Evolutionary conservation across 495 filamentous ascomycete genomes (phyloP), one percentile per base, ranked within the genome.

Genomic region (Aspergillus haitiensis): DNA sequence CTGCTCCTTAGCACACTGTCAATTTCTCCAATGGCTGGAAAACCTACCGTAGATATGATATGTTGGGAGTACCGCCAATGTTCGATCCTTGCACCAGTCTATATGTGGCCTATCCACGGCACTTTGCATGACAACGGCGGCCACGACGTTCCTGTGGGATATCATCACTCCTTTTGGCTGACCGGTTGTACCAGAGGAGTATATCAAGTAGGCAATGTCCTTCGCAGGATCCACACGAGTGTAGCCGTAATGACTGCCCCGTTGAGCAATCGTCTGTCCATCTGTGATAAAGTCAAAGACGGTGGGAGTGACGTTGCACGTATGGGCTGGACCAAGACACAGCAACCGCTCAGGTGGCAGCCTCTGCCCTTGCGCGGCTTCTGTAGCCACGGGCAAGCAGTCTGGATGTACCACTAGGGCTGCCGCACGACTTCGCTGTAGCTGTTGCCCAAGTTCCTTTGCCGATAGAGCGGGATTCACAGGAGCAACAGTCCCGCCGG

Each of bases 91-190:
- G 9, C 80, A 70, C 64, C 80, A 81, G 5, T 71, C 71, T 47
- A 88, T 67, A 47, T 86, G 75, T 4, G 73, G 72, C 5, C 72
- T 79, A 37, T 93, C 88, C 2, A 77, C 78, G n/a, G 75, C 72
- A 5, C 72, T 76, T 4, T 80, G 62, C 69, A 79, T 74, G 56
- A 83, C 60, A 7, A 84, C 60, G 66, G 93, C 91, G 45, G 88
- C 70, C 7, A 92, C 81, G 55, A 95, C 81, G 67, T 95, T 96
- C 45, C 67, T 64, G 71, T 96, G 92, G 33, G 81, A 86, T 1
- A 95, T 72, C 82, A 88, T 88, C 31, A 94, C 92, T 3, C 91
- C 92, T 70, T 97, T 96, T 1, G 91, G 91, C 55, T 88, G 72
- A 4, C 92, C 92, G 0, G 92, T 95, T 0, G 92, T 96, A 12